Evolutionary conservation across 169 alveolate genomes (phyloP), one percentile per base, ranked within the genome.

Genomic region (Cyclospora cayetanensis): DNA sequence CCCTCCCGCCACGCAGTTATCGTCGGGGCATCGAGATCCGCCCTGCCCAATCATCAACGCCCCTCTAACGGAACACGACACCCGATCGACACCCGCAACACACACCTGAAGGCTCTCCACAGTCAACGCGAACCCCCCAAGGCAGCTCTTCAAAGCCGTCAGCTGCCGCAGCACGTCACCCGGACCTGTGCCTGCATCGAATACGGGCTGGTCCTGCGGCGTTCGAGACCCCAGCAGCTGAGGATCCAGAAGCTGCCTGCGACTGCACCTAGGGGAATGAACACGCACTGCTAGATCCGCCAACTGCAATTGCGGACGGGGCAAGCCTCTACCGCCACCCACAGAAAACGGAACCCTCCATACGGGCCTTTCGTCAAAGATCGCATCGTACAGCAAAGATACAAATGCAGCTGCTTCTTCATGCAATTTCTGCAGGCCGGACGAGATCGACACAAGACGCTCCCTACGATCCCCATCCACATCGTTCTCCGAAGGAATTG

Each of bases 21-120:
- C n/a, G n/a, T n/a, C n/a, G n/a, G n/a, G n/a, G n/a, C n/a, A n/a
- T n/a, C n/a, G n/a, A n/a, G n/a, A n/a, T n/a, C n/a, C n/a, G n/a
- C n/a, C n/a, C n/a, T n/a, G n/a, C n/a, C n/a, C n/a, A n/a, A n/a
- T n/a, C n/a, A n/a, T n/a, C 84, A 72, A 20, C 18, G 84, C 41
- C 35, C 84, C 84, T 72, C 84, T 72, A 15, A 72, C 63, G 60
- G 84, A 34, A 72, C 84, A 72, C 35, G 84, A 72, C 60, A 72
- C 12, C 31, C 84, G 20, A n/a, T 60, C 84, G 52, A 60, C 35
- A 4, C 60, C 84, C 41, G 84, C 84, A n/a, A 72, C 84, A 37
- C 84, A 35, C 25, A 60, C 84, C 55, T 72, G 84, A 27, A 72
- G 18, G 55, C 84, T n/a, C 55, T 72, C 84, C 60, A 41, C 84